Base-by-base conservation (phyloP, 768 basidiomycete species). In the Tricholoma flavovirens region DNA sequence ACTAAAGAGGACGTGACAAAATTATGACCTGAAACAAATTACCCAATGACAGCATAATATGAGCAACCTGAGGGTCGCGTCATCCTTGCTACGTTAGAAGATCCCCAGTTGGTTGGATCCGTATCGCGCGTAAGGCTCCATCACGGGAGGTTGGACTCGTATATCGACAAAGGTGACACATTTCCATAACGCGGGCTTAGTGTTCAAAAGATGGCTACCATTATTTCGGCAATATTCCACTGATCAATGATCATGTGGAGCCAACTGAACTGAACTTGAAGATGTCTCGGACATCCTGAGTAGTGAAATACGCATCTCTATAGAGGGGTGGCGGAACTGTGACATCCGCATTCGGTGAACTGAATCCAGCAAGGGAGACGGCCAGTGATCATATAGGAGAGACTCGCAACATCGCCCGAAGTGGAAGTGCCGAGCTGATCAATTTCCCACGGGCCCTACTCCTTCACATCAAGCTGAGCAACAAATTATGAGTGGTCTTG, bases 401-500 rank as follows among this genome's bases (percentile, higher is more conserved):
- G n/a, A n/a, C n/a, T n/a, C n/a, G n/a, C n/a, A n/a, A n/a, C n/a
- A n/a, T n/a, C n/a, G n/a, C n/a, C n/a, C n/a, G n/a, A n/a, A n/a
- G n/a, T n/a, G n/a, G n/a, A n/a, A n/a, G n/a, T n/a, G n/a, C n/a
- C n/a, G 24, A 26, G 4, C 8, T 42, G 8, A 21, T 48, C n/a
- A 49, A 5, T 49, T 49, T 49, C 46, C 29, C 46, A 49, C 46
- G 46, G 24, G 3, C 26, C 17, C 45, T 45, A 2, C 26, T 24
- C n/a, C n/a, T n/a, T n/a, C n/a, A n/a, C n/a, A n/a, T n/a, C 24
- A 26, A 14, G 24, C 43, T 35, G 21, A 21, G 22, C 50, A 6
- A 17, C 12, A 14, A 29, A 64, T 56, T 54, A 92, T 92, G 89
- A 85, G 84, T 66, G 83, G 83, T 51, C 83, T 98, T 26, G 96